Conservation (phyloP, 495 filamentous ascomycete species). For the Emericellopsis terricola region DNA sequence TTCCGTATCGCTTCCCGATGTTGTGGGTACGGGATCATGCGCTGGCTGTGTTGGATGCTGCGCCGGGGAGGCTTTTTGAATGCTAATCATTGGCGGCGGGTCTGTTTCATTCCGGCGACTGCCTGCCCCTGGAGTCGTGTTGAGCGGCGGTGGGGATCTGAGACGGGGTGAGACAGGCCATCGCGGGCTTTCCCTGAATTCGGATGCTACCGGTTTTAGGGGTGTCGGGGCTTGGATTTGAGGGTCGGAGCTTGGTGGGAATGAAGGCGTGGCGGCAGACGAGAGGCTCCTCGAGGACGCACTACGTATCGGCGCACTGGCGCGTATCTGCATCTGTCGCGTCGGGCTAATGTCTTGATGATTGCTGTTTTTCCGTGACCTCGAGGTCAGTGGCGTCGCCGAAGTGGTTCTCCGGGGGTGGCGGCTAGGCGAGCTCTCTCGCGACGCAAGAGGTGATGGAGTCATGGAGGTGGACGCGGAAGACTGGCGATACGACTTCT, state of each 20-base stretch:
- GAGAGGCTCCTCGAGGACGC: slow-evolving; percentile 38
- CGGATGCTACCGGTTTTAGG: slow-evolving; percentile 36
- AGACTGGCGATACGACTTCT: slow-evolving; percentile 13
- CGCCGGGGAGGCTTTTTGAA: slow-evolving; percentile 32
- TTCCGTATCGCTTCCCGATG: slow-evolving; percentile 33
- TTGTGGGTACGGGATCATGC: slow-evolving; percentile 10
- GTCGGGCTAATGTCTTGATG: slow-evolving; percentile 50
- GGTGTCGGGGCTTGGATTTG: slow-evolving; percentile 39
- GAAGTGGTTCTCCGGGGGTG: slow-evolving; percentile 8
- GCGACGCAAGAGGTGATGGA: slow-evolving; percentile 19
- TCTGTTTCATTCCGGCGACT: slow-evolving; percentile 28
- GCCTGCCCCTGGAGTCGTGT: slow-evolving; percentile 16
- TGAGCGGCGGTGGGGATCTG: slow-evolving; percentile 41
- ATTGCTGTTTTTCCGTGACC: slow-evolving; percentile 52
- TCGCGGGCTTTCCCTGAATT: slow-evolving; percentile 37
- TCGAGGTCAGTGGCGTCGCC: slow-evolving; percentile 6
- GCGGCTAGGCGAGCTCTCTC: slow-evolving; percentile 22
- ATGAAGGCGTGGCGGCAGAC: slow-evolving; percentile 38
- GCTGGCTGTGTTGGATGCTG: slow-evolving; percentile 10
- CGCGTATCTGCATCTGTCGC: slow-evolving; percentile 23
- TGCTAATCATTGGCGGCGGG: slow-evolving; percentile 32
- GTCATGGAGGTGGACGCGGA: slow-evolving; percentile 23
- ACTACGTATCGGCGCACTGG: neutral
- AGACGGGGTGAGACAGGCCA: slow-evolving; percentile 50
- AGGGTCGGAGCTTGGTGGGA: slow-evolving; percentile 39